Conservation (phyloP, 441 rosid species). For the Pelargonium fulgidum region DNA sequence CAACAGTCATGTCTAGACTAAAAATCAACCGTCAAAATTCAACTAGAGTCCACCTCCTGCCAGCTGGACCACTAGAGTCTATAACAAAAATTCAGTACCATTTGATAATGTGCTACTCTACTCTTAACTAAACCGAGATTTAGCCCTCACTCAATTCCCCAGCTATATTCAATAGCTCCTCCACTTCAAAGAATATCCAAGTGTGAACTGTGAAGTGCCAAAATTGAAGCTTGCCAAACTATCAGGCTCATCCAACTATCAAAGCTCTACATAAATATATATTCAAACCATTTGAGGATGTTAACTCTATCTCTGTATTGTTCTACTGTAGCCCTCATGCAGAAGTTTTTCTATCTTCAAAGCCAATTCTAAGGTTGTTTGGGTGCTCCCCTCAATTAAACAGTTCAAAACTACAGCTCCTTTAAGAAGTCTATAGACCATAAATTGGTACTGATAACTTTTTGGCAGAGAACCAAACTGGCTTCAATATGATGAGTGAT, state of each 20-base stretch:
- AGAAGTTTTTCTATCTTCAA: neutral
- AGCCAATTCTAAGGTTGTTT: neutral
- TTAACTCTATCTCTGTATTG: no score
- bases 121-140: neutral
- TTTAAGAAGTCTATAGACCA: neutral
- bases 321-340: no score
- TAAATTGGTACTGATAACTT: constrained; percentile 14
- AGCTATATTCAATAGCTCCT: neutral
- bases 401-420: neutral
- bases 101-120: neutral
- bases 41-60: constrained; percentile 7
- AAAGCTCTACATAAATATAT: neutral
- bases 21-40: neutral
- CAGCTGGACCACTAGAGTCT: neutral
- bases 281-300: no score
- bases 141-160: no score
- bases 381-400: neutral
- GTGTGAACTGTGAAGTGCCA: neutral
- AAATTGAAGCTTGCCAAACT: neutral
- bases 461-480: constrained; percentile 11
- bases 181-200: neutral
- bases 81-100: neutral
- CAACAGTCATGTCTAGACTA: neutral
- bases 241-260: neutral
- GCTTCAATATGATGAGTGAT: neutral